Conservation (phyloP, 108 stramenopile species). For the Skeletonema costatum region DNA sequence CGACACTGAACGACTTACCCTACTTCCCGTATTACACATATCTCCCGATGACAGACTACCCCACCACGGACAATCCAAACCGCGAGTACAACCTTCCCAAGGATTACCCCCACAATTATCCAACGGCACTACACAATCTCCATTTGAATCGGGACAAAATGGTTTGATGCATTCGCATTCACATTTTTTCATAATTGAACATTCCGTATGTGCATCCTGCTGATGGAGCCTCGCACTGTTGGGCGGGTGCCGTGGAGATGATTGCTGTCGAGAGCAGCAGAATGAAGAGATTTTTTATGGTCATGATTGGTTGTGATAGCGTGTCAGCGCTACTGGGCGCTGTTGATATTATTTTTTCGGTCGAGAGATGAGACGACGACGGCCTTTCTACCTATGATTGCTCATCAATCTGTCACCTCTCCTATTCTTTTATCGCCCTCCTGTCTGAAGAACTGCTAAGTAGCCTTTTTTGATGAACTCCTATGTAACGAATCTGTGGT, state of each 20-base stretch:
- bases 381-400: too few relatives aligned
- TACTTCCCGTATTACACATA: constrained; percentile 26
- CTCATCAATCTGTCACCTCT: too few relatives aligned
- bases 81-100: constrained; percentile 23
- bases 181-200: constrained; percentile 34
- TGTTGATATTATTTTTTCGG: neutral
- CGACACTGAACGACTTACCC: neutral
- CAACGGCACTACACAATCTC: constrained; percentile 13
- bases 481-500: too few relatives aligned
- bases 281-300: neutral
- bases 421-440: too few relatives aligned
- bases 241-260: neutral
- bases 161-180: constrained; percentile 36
- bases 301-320: neutral
- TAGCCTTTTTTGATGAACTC: too few relatives aligned
- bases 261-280: neutral
- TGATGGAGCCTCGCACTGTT: neutral
- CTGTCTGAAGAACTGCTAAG: too few relatives aligned
- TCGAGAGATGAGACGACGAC: too few relatives aligned
- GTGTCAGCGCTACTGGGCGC: neutral
- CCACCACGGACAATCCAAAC: constrained; percentile 46
- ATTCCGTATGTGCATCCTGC: neutral
- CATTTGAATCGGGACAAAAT: constrained; percentile 19
- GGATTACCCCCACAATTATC: constrained; percentile 30
- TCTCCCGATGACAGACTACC: constrained; percentile 8